Evolutionary conservation across 805 yeast species (phyloP), one percentile per base, ranked within the genome.

Genomic region (Lachancea waltii): DNA sequence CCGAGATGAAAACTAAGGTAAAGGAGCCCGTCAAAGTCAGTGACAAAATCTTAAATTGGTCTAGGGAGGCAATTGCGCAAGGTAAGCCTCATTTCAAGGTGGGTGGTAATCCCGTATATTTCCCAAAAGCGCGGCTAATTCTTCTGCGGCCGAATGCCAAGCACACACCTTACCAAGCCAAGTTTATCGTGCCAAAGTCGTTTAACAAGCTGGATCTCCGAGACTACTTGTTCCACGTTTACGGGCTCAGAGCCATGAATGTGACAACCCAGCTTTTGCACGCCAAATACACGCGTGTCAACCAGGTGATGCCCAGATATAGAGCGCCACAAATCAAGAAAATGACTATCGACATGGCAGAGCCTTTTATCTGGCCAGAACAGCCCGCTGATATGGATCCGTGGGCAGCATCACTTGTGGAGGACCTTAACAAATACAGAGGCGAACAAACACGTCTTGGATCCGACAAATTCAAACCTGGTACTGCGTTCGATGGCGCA

Each of bases 121-220:
- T 90, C 60, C 98, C 98, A 22, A 77, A 78, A 45, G 95, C 94
- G 1, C 70, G 90, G 45, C 69, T 90, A 26, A 76, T 84, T 35
- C 68, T 90, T 22, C 65, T 92, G 45, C 75, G 95, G 56, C 95
- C 97, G 30, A 84, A 84, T 54, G 96, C 97, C n/a, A 85, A 85
- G 56, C 95, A 85, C 63, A 84, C 96, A 0, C 99, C 99, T 33
- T 89, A 84, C 65, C 97, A 87, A 63, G 97, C 97, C 35, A 87
- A 86, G 60, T 92, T 92, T 63, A 77, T 85, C 47, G 98, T 94
- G 14, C 98, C 99, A 11, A 77, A 83, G 55, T 77, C 85, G 39
- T 89, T 92, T 72, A 92, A 92, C 69, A 90, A 89, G 61, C 70
- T 92, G 66, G 97, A 90, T 61, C 70, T 92, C 45, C 77, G 98